phyloP scores from a whole-genome alignment of 805 yeast species.

The Sungouiella thailandica region DNA sequence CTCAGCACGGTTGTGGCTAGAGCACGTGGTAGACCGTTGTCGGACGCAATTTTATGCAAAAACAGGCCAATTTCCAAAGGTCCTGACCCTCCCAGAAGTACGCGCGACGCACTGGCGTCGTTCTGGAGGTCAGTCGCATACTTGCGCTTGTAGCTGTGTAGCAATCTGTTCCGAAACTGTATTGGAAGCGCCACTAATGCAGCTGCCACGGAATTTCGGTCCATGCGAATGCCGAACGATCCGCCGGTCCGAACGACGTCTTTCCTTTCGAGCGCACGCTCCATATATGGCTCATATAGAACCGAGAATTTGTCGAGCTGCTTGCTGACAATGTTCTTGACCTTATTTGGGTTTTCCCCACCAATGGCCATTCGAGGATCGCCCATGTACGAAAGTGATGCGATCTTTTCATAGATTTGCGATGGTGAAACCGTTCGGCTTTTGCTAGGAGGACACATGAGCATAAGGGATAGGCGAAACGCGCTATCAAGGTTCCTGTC shows the following conservation, averaged over 20 bases:
- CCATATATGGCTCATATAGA: constrained; percentile 67
- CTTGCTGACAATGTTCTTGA: constrained; percentile 75
- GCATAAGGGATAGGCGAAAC: constrained; percentile 58
- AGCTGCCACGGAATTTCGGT: constrained; percentile 1
- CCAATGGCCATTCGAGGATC: constrained; percentile 81
- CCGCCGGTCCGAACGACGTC: not conserved
- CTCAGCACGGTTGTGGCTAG: constrained; percentile 25
- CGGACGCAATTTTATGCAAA: constrained; percentile 39
- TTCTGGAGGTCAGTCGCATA: constrained; percentile 1
- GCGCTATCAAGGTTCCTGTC: constrained; percentile 78
- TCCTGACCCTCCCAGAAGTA: not conserved
- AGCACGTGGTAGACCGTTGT: constrained; percentile 29
- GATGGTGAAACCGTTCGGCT: constrained; percentile 43
- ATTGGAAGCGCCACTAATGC: constrained; percentile 8
- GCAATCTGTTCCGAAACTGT: constrained; percentile 8
- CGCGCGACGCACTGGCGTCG: not conserved
- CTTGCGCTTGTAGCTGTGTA: constrained; percentile 7
- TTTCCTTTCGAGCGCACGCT: not conserved
- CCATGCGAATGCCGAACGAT: constrained; percentile 1
- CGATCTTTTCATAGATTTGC: constrained; percentile 71
- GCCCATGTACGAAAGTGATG: constrained; percentile 81
- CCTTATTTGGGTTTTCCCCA: constrained; percentile 91
- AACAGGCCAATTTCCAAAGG: constrained; percentile 34
- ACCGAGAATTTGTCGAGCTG: constrained; percentile 65
- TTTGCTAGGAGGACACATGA: constrained; percentile 27